Base-by-base conservation (phyloP, 345 rosid genomes). In the Punica granatum region DNA sequence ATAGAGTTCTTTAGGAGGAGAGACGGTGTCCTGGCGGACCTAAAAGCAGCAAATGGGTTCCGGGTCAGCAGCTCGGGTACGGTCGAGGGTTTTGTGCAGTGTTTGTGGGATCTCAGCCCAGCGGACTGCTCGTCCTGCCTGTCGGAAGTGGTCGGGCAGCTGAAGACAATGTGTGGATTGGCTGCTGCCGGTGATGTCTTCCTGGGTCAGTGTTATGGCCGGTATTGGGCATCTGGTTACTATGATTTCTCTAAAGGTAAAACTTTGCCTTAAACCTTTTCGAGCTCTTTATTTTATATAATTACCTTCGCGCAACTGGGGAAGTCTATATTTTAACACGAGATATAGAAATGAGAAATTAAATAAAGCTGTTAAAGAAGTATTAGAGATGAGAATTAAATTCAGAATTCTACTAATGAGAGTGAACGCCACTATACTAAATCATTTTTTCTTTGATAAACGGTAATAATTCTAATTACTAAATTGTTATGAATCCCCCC, bases 211-310 rank as follows among this genome's bases (percentile, higher is more conserved):
- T 93, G 98, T 51, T 90, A 83, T 70, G 94, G 89, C 58, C 84
- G 84, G 8, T 93, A 90, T 76, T 93, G 97, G 97, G 92, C 89
- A 2, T 86, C 92, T 18, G 98, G 95, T 69, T 85, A 86, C 77
- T 88, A 85, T 37, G 87, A 86, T 72, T 73, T 72, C 72, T 64
- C 86, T 32, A 67, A 96, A 79, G 94, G 98, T 90, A 49, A 9
- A 36, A 3, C 73, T 67, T 35, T 4, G 23, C 43, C 0, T 19
- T 15, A 30, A 19, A 11, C 6, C 28, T 63, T 63, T 10, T 19
- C 25, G 15, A 33, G 13, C 36, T 33, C 19, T 21, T 32, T 26
- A 12, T 23, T 46, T 36, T 35, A 7, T n/a, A n/a, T n/a, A n/a
- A n/a, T n/a, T n/a, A n/a, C n/a, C n/a, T n/a, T n/a, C n/a, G n/a